A percentile compares a stretch with the other conserved stretches of the same genome.
These are phyloP conservation scores for Picea sitchensis DNA, from an alignment of 75 land plant genomes.

Conservation along the genomic window DNA sequence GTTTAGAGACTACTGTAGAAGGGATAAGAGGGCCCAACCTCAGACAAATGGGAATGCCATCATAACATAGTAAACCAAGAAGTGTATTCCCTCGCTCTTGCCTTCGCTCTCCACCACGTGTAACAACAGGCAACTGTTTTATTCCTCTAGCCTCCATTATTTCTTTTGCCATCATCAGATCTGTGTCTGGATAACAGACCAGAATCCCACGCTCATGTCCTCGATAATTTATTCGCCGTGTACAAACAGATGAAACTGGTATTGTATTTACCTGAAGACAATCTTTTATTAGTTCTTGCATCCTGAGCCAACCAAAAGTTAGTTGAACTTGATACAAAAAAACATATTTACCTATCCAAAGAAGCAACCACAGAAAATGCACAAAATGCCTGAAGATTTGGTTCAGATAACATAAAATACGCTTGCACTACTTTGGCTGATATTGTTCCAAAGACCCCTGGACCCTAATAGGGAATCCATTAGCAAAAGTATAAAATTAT, in stretches of 20 bases:
- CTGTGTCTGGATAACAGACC: constrained; percentile 86
- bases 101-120: constrained; percentile 43
- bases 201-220: constrained; percentile 67
- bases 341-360: not conserved
- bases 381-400: not conserved
- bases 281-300: not conserved
- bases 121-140: constrained; percentile 91
- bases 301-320: not conserved
- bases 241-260: constrained; percentile 72
- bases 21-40: constrained; percentile 38
- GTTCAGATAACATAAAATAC: not conserved
- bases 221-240: constrained; percentile 53
- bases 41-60: constrained; percentile 57
- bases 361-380: not conserved
- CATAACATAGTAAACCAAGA: constrained; percentile 70
- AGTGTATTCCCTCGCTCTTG: constrained; percentile 64
- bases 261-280: constrained; percentile 35
- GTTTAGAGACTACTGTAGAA: not conserved
- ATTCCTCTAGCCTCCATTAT: constrained; percentile 78
- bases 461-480: not conserved
- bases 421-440: not conserved
- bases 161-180: constrained; percentile 68
- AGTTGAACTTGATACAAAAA: constrained; percentile 4
- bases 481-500: no score
- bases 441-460: not conserved